Evolutionary conservation across 352 stramenopile species (phyloP).

Genomic region (Phytophthora aleatoria): DNA sequence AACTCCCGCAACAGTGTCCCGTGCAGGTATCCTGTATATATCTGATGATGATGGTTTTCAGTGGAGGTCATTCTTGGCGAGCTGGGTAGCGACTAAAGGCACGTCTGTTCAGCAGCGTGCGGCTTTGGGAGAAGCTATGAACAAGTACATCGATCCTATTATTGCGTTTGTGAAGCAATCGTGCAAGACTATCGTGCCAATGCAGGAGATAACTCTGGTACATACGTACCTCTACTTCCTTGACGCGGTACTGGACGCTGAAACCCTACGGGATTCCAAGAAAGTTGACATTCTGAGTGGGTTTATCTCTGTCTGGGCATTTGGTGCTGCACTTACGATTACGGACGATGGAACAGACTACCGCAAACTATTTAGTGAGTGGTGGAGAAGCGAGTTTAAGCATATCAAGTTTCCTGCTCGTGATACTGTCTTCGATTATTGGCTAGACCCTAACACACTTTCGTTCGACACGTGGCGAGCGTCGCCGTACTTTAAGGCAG

Average conservation of each 20-base stretch:
- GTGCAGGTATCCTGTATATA: slow-evolving; percentile 96
- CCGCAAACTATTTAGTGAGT: slow-evolving; percentile 94
- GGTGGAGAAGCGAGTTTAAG: slow-evolving; percentile 94
- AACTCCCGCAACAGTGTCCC: slow-evolving; percentile 94
- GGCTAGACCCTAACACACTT: slow-evolving; percentile 89
- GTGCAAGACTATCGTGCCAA: slow-evolving; percentile 88
- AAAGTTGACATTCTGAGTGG: slow-evolving; percentile 89
- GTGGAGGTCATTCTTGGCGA: slow-evolving; percentile 92
- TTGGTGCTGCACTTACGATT: slow-evolving; percentile 87
- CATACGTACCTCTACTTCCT: slow-evolving; percentile 93
- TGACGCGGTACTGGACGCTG: slow-evolving; percentile 80
- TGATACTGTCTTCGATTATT: slow-evolving; percentile 97
- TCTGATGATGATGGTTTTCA: slow-evolving; percentile 92
- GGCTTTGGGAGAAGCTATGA: slow-evolving; percentile 62
- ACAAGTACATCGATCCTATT: slow-evolving; percentile 89
- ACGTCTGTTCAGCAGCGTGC: slow-evolving; percentile 58
- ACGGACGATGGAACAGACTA: slow-evolving; percentile 94
- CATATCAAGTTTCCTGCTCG: slow-evolving; percentile 93
- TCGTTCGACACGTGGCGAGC: slow-evolving; percentile 94
- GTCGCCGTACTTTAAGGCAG: slow-evolving; percentile 90
- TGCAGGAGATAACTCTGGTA: slow-evolving; percentile 92
- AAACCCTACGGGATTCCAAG: slow-evolving; percentile 61
- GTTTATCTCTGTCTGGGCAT: slow-evolving; percentile 94
- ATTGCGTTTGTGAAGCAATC: slow-evolving; percentile 88
- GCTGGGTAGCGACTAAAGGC: slow-evolving; percentile 87